These are phyloP conservation scores for Monascus purpureus DNA, from an alignment of 495 filamentous ascomycete species.

Conservation along the genomic window DNA sequence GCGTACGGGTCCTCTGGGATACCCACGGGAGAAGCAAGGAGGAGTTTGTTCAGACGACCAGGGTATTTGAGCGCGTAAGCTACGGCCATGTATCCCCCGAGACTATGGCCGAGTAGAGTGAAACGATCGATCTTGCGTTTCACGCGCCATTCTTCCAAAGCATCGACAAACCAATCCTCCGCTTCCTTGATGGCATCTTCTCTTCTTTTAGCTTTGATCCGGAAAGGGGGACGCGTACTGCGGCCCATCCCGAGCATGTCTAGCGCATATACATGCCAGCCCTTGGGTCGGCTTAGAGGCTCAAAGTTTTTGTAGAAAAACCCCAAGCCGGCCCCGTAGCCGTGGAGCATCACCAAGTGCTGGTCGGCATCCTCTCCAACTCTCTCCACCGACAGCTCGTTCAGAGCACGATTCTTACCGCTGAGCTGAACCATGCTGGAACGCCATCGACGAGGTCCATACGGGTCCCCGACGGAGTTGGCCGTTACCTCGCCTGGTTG, in stretches of 20 bases:
- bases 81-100: slow-evolving; percentile 88
- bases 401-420: slow-evolving; percentile 75
- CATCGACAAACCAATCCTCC: slow-evolving; percentile 92
- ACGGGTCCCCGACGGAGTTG: slow-evolving; percentile 54
- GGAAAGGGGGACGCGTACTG: slow-evolving; percentile 71
- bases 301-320: slow-evolving; percentile 99
- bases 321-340: slow-evolving; percentile 87
- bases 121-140: slow-evolving; percentile 82
- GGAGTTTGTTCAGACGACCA: slow-evolving; percentile 84
- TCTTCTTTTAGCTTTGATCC: slow-evolving; percentile 64
- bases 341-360: slow-evolving; percentile 93
- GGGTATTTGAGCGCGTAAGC: slow-evolving; percentile 95
- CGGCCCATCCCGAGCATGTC: slow-evolving; percentile 93
- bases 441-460: slow-evolving; percentile 75
- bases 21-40: slow-evolving; percentile 85
- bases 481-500: slow-evolving; percentile 24
- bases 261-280: slow-evolving; percentile 84
- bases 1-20: slow-evolving; percentile 94
- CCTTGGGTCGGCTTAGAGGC: slow-evolving; percentile 54
- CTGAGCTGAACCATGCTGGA: slow-evolving; percentile 71
- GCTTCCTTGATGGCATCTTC: slow-evolving; percentile 78
- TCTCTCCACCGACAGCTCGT: slow-evolving; percentile 86
- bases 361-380: slow-evolving; percentile 60
- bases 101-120: slow-evolving; percentile 80
- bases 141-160: slow-evolving; percentile 88